phyloP scores from a whole-genome alignment of 345 rosid species.

The Microthlaspi erraticum region DNA sequence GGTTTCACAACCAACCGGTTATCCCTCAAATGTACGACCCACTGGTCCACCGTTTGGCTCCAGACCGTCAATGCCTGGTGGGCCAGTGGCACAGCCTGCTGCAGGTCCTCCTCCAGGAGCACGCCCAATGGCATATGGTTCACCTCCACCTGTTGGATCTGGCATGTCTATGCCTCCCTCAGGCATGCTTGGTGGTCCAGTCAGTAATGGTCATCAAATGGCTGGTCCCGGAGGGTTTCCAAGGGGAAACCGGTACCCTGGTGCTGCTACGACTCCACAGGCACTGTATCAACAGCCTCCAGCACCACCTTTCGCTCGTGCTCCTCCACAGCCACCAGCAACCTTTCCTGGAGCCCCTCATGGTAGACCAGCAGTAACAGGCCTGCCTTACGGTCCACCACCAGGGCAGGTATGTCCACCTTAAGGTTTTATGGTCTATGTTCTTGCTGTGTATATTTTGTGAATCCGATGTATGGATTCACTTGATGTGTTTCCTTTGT shows the following conservation, averaged over 20 bases:
- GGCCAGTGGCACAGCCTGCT: constrained; percentile 39
- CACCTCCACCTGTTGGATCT: constrained; percentile 51
- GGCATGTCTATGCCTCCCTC: constrained; percentile 51
- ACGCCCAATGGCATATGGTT: constrained; percentile 54
- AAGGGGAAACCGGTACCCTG: constrained; percentile 54
- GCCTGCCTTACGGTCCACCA: constrained; percentile 72
- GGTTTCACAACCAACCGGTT: constrained; percentile 51
- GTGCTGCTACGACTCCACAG: constrained; percentile 49
- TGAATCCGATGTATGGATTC: constrained; percentile 20
- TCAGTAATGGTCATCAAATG: constrained; percentile 59
- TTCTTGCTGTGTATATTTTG: constrained; percentile 27
- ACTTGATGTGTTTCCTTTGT: constrained; percentile 36
- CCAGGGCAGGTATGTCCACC: constrained; percentile 57
- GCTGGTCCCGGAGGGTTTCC: constrained; percentile 46
- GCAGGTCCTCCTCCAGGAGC: constrained; percentile 54
- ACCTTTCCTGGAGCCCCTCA: constrained; percentile 58
- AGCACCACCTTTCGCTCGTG: constrained; percentile 46
- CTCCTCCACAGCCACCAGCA: constrained; percentile 56
- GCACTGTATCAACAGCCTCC: constrained; percentile 59
- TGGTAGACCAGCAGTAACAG: constrained; percentile 52
- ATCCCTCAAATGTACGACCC: constrained; percentile 53
- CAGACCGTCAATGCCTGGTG: constrained; percentile 56
- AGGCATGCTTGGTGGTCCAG: constrained; percentile 44
- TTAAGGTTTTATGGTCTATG: constrained; percentile 47
- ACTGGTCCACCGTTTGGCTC: constrained; percentile 66